phyloP scores from a whole-genome alignment of 129 eudicot species.

The Centaurea solstitialis region DNA sequence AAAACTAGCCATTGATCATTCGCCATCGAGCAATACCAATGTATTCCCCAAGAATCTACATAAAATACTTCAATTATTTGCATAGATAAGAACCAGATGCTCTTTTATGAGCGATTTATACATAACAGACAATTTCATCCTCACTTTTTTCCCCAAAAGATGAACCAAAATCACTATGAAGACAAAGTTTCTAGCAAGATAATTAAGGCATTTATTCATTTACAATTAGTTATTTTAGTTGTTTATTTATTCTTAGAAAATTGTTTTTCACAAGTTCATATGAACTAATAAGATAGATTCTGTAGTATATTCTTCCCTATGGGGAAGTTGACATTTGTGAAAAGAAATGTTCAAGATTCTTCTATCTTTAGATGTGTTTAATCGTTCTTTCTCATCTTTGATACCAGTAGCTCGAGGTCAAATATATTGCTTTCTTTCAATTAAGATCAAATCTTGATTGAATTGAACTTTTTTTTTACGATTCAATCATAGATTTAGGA shows the following conservation, averaged over 20 bases:
- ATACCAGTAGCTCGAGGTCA: neutral
- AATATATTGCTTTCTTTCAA: neutral
- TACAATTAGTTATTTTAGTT: conserved; percentile 9
- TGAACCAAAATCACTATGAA: neutral
- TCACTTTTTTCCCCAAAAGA: conserved; percentile 18
- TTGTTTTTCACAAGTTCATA: conserved; percentile 6
- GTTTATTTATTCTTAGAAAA: neutral
- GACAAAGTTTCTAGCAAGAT: conserved; percentile 7
- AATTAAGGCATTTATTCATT: neutral
- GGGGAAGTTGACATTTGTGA: conserved; percentile 15
- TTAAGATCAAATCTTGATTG: neutral
- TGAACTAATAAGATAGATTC: neutral
- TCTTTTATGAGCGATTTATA: conserved; percentile 17
- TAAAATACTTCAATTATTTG: conserved; percentile 26
- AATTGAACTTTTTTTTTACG: neutral
- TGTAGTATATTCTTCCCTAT: conserved; percentile 1
- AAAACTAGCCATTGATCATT: conserved; percentile 15
- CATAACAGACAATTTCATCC: conserved; percentile 8
- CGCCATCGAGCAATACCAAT: neutral
- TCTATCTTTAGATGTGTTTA: neutral
- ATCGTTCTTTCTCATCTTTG: neutral
- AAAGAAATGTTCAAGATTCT: conserved; percentile 15
- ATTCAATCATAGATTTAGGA: neutral
- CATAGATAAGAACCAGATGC: conserved; percentile 35
- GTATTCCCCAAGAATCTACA: conserved; percentile 19